Evolutionary conservation across 306 rosid genomes (phyloP).

Genomic region (Albizia julibrissin): DNA sequence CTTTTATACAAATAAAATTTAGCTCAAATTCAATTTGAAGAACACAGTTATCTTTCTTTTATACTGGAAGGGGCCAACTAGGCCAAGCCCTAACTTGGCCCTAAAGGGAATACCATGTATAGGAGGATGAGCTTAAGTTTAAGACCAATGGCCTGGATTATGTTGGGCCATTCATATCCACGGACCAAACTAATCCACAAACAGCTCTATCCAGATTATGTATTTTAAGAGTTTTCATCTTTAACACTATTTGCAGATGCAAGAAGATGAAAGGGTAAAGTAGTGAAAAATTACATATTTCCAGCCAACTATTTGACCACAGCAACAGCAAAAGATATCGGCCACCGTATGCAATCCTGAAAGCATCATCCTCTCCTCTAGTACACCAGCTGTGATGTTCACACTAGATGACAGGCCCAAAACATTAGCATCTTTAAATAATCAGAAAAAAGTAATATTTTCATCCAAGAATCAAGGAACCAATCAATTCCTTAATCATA

Average conservation of each 20-base stretch:
- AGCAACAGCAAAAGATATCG: constrained; percentile 83
- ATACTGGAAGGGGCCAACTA: not conserved
- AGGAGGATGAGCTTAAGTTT: not conserved
- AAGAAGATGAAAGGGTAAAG: constrained; percentile 27
- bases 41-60: not conserved
- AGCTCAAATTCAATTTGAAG: not conserved
- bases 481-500: not conserved
- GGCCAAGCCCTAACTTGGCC: not conserved
- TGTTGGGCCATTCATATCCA: not conserved
- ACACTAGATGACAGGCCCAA: constrained; percentile 49
- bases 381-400: constrained; percentile 59
- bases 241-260: constrained; percentile 2
- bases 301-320: constrained; percentile 97
- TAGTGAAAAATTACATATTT: constrained; percentile 70
- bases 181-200: not conserved
- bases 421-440: constrained; percentile 29
- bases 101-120: not conserved
- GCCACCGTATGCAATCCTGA: constrained; percentile 85
- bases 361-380: constrained; percentile 77
- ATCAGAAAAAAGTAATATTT: constrained; percentile 26
- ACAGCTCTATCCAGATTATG: not conserved
- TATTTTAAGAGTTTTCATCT: constrained; percentile 4
- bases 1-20: not conserved
- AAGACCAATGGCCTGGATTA: not conserved
- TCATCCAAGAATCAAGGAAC: constrained; percentile 25